phyloP scores from a whole-genome alignment of 2,329 filamentous ascomycete genomes.

The Coleophoma eucalyptorum region DNA sequence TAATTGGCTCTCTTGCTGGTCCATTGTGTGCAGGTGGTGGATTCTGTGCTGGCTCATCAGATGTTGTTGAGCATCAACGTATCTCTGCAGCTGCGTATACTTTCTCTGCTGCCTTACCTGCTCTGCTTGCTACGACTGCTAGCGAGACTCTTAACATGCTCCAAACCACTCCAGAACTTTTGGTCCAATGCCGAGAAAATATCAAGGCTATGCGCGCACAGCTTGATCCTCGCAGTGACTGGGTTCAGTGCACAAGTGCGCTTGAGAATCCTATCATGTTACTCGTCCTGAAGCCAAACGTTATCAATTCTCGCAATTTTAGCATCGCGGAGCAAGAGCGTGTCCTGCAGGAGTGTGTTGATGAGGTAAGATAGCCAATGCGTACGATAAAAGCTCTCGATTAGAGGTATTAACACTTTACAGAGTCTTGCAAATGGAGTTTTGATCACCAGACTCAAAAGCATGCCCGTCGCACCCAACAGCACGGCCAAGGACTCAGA shows the following conservation, averaged over 20 bases:
- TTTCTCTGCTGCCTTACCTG: slow-evolving; percentile 90
- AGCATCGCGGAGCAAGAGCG: slow-evolving; percentile 75
- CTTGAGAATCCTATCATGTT: slow-evolving; percentile 85
- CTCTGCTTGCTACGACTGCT: slow-evolving; percentile 91
- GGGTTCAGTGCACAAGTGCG: slow-evolving; percentile 78
- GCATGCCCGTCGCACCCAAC: slow-evolving; percentile 60
- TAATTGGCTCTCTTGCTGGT: slow-evolving; percentile 87
- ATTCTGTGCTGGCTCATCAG: slow-evolving; percentile 88
- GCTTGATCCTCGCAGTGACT: slow-evolving; percentile 89
- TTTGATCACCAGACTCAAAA: slow-evolving; percentile 83
- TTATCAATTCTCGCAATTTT: slow-evolving; percentile 67
- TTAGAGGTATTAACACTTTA: background rate
- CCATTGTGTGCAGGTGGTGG: slow-evolving; percentile 89
- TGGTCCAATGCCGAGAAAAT: slow-evolving; percentile 78
- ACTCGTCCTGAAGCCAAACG: slow-evolving; percentile 77
- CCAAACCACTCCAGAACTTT: slow-evolving; percentile 80
- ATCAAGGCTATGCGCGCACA: slow-evolving; percentile 82
- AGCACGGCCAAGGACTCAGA: slow-evolving; percentile 65
- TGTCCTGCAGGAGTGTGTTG: slow-evolving; percentile 86
- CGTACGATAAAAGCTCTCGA: too few relatives aligned
- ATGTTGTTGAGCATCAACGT: slow-evolving; percentile 94
- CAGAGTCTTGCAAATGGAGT: slow-evolving; percentile 84
- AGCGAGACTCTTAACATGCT: slow-evolving; percentile 86
- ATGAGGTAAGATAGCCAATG: slow-evolving; percentile 65
- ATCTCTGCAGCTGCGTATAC: slow-evolving; percentile 91